Evolutionary conservation across 2,329 filamentous ascomycete genomes (phyloP), one percentile per base, ranked within the genome.

Genomic region (Phaeophleospora eucalypticola): DNA sequence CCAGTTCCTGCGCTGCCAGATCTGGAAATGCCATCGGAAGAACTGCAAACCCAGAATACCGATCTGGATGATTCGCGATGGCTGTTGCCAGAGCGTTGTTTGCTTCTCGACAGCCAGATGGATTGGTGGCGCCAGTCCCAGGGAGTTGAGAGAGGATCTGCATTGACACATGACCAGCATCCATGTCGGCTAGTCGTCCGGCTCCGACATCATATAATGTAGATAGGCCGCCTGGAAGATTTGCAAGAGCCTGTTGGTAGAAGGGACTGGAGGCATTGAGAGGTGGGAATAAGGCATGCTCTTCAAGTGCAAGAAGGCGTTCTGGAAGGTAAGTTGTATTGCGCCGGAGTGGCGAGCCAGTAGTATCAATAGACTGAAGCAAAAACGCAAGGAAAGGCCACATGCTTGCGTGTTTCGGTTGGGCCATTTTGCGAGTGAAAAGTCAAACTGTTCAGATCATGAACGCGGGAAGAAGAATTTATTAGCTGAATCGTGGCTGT

Each of bases 81-180:
- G 54, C 52, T 15, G 20, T 32, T n/a, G 52, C 54, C 18, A 64
- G 53, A 15, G 54, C 27, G 38, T 61, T 47, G 50, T 64, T 64
- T 33, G 55, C 54, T 27, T 46, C 36, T 21, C 43, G 43, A 24
- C 58, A 57, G 41, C 48, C 32, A 9, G 40, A 20, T 20, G 53
- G 46, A 24, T 45, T 39, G 1, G 55, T 45, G 14, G 39, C 34
- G 2, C 35, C 45, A n/a, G 41, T 18, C n/a, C n/a, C n/a, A n/a
- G n/a, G n/a, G 10, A 52, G 46, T 36, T 60, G 58, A 8, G 60
- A 60, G 39, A 62, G 38, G 18, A 61, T 46, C 37, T 61, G 59
- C 1, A 62, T 35, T 6, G 50, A 42, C 10, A 60, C 41, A 9
- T 55, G 45, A 24, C 54, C 54, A 8, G 50, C 46, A 41, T 63